These are phyloP conservation scores for Boletus sensibilis DNA, from an alignment of 768 basidiomycete genomes.

Conservation along the genomic window DNA sequence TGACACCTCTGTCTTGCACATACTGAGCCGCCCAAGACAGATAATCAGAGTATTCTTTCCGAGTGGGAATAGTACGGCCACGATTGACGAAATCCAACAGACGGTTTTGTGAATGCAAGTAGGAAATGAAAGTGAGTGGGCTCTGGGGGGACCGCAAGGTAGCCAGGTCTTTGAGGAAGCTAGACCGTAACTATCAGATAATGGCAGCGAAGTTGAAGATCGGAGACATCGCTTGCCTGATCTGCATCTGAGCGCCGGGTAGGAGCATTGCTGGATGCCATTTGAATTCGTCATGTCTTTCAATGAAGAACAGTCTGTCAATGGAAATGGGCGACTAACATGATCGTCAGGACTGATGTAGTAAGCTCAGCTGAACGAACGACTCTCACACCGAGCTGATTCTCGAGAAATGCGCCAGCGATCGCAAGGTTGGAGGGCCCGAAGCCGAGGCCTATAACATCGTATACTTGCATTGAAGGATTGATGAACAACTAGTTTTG, in stretches of 20 bases:
- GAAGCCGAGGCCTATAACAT: constrained; percentile 51
- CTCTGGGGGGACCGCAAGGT: constrained; percentile 52
- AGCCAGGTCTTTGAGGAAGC: constrained; percentile 54
- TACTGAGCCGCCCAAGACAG: constrained; percentile 49
- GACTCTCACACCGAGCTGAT: constrained; percentile 16
- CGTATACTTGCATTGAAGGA: constrained; percentile 28
- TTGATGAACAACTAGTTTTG: neutral
- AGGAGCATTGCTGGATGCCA: constrained; percentile 61
- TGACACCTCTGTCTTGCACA: constrained; percentile 43
- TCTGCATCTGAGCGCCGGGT: constrained; percentile 53
- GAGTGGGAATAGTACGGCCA: constrained; percentile 48
- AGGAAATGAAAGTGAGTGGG: constrained; percentile 51
- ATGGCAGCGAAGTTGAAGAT: neutral
- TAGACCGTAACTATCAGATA: constrained; percentile 19
- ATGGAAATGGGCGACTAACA: constrained; percentile 18
- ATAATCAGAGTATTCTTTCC: constrained; percentile 56
- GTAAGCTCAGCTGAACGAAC: neutral
- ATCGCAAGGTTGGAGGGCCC: constrained; percentile 55
- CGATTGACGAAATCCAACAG: constrained; percentile 54
- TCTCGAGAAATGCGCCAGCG: constrained; percentile 49
- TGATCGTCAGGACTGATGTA: neutral
- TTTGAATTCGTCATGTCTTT: constrained; percentile 45
- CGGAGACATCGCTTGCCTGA: constrained; percentile 35
- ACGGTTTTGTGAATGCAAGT: constrained; percentile 49
- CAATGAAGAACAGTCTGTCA: constrained; percentile 44